Conservation (phyloP, 2,329 filamentous ascomycete species). For the Leptosphaerulina australis region DNA sequence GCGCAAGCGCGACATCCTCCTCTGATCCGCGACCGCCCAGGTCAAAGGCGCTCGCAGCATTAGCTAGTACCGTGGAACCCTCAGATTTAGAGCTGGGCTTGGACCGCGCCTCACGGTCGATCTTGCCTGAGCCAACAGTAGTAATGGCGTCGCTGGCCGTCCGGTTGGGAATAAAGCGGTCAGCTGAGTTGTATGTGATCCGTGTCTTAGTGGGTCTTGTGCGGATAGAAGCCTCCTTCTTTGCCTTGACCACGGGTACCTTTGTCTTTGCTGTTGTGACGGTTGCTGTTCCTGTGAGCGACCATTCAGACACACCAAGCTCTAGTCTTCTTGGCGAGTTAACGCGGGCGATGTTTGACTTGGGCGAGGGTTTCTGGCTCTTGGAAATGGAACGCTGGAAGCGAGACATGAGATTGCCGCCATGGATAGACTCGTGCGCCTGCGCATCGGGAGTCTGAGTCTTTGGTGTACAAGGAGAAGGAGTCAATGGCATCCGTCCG, state of each 20-base stretch:
- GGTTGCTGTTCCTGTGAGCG: slow-evolving; percentile 79
- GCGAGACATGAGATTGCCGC: slow-evolving; percentile 75
- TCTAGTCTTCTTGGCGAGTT: slow-evolving; percentile 86
- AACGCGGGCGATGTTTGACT: slow-evolving; percentile 87
- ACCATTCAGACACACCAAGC: slow-evolving; percentile 90
- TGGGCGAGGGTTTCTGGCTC: slow-evolving; percentile 80
- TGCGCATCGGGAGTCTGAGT: slow-evolving; percentile 56
- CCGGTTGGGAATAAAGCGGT: slow-evolving; percentile 96
- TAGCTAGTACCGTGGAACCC: slow-evolving; percentile 76
- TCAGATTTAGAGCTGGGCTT: slow-evolving; percentile 74
- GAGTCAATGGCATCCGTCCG: slow-evolving; percentile 91
- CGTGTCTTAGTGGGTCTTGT: slow-evolving; percentile 47
- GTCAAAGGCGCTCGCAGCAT: slow-evolving; percentile 71
- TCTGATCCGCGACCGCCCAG: slow-evolving; percentile 65
- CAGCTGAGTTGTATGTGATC: slow-evolving; percentile 69
- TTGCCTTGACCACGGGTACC: slow-evolving; percentile 57
- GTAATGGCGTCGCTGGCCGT: slow-evolving; percentile 85
- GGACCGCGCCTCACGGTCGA: slow-evolving; percentile 65
- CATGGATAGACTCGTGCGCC: slow-evolving; percentile 71
- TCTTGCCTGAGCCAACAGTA: slow-evolving; percentile 81
- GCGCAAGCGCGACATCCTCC: slow-evolving; percentile 75
- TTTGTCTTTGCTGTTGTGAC: slow-evolving; percentile 47
- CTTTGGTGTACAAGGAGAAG: slow-evolving; percentile 73
- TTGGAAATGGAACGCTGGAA: slow-evolving; percentile 74
- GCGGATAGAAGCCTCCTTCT: slow-evolving; percentile 43